A percentile compares a stretch with the other conserved stretches of the same genome.
These are phyloP conservation scores for Geotrichum klebahnii DNA, from an alignment of 1,139 yeast genomes.

Conservation along the genomic window DNA sequence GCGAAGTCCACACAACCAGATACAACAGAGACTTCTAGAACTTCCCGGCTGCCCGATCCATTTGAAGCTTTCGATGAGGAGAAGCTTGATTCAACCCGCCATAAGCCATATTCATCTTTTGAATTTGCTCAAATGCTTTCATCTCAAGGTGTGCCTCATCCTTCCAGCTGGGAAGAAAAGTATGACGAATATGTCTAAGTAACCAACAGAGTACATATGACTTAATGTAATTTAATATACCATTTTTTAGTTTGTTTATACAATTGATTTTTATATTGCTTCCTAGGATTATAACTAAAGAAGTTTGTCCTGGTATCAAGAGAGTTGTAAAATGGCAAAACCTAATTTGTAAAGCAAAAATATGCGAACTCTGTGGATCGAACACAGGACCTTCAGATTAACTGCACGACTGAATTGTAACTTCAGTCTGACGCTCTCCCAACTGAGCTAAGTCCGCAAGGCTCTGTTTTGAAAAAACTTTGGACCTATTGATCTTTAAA, in stretches of 20 bases:
- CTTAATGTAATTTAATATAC: too few relatives aligned
- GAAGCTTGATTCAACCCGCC: slow-evolving; percentile 19
- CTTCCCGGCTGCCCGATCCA: slow-evolving; percentile 31
- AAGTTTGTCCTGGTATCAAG: too few relatives aligned
- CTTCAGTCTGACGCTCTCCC: slow-evolving; percentile 25
- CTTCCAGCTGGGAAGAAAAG: slow-evolving; percentile 34
- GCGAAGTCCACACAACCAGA: not conserved
- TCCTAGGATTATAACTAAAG: not conserved
- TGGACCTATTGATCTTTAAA: too few relatives aligned
- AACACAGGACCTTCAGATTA: slow-evolving; percentile 78
- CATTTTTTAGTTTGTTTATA: too few relatives aligned
- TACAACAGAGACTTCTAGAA: not conserved
- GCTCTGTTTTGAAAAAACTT: not conserved
- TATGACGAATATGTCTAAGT: slow-evolving; percentile 24
- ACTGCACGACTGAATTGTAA: slow-evolving; percentile 15
- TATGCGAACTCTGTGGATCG: slow-evolving; percentile 88
- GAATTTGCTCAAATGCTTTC: slow-evolving; percentile 30
- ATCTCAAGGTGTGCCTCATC: slow-evolving; percentile 25
- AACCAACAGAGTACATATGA: too few relatives aligned
- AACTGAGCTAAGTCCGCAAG: slow-evolving; percentile 23
- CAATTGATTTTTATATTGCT: not conserved
- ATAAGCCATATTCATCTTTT: slow-evolving; percentile 27
- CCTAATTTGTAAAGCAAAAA: too few relatives aligned
- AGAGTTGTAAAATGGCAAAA: too few relatives aligned
- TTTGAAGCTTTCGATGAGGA: slow-evolving; percentile 29